Evolutionary conservation across 2,329 filamentous ascomycete species (phyloP).

Genomic region (Fusarium brevicatenulatum): DNA sequence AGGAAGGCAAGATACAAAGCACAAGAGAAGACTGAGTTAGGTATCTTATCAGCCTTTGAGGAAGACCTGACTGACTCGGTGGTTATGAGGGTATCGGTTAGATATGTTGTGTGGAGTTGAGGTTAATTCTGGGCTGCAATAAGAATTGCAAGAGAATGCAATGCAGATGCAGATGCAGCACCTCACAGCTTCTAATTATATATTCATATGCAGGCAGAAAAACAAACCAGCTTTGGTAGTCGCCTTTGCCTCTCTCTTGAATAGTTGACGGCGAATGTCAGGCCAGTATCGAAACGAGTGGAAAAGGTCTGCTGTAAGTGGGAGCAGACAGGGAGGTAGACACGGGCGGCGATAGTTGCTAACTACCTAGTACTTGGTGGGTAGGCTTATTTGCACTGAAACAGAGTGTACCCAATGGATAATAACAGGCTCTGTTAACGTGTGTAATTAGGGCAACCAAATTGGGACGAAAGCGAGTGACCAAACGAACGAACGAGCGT

Average conservation of each 20-base stretch:
- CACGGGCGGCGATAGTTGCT: too few relatives aligned
- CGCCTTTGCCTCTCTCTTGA: slow-evolving; percentile 3
- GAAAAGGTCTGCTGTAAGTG: slow-evolving; percentile 6
- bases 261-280: neutral
- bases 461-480: slow-evolving; percentile 22
- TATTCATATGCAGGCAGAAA: neutral
- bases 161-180: neutral
- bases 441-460: neutral
- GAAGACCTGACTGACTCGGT: neutral
- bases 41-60: neutral
- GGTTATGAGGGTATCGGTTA: neutral
- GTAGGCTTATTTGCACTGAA: slow-evolving; percentile 15
- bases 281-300: slow-evolving; percentile 20
- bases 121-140: neutral
- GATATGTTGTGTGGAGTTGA: slow-evolving; percentile 6
- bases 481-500: slow-evolving; percentile 6
- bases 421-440: neutral
- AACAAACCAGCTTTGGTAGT: neutral
- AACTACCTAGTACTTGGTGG: neutral
- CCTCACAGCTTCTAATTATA: neutral
- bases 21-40: neutral
- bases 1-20: neutral
- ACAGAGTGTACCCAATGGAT: slow-evolving; percentile 11
- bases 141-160: neutral
- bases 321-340: neutral